Evolutionary conservation across 805 yeast species (phyloP), one percentile per base, ranked within the genome.

Genomic region (Kodamaea laetipori): DNA sequence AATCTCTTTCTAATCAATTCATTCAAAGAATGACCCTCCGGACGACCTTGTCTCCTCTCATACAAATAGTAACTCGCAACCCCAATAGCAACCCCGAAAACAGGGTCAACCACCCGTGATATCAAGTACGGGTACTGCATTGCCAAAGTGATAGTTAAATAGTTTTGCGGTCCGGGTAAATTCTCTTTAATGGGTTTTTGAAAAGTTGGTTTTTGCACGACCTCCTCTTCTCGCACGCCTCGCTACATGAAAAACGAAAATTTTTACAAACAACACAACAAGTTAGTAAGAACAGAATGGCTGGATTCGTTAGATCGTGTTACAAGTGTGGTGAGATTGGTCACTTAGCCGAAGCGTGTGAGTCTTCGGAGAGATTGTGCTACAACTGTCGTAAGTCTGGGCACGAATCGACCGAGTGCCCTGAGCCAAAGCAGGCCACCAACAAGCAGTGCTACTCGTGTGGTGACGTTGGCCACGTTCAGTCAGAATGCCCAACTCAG

Each of bases 391-490:
- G 84, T 64, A 77, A 84, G 67, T 84, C 95, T 48, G 94, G 94
- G 52, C 96, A 88, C 68, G 90, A 87, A 68, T 86, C 94, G 43
- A 78, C 81, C 55, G 95, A 86, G 52, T 90, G 97, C 70, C 85
- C 94, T 35, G 82, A 82, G 61, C 95, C 96, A 63, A 86, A 84
- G 69, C 90, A 89, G 67, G 79, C 86, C 54, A 81, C 81, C 55
- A 80, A 80, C 66, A 90, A 90, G 70, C 90, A 90, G 67, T 90
- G 97, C 70, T 90, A 86, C 83, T 85, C 85, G 67, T 90, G 97
- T 72, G 94, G 94, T 58, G 86, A 84, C 64, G 77, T 84, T 45
- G 97, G 96, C 44, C 97, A 90, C 62, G 82, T 90, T 56, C 88
- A 85, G 67, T 71, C 85, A 40, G 96, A 90, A 63, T 90, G 97